phyloP scores from a whole-genome alignment of 2,329 filamentous ascomycete species.

The Pseudogymnoascus sp. region DNA sequence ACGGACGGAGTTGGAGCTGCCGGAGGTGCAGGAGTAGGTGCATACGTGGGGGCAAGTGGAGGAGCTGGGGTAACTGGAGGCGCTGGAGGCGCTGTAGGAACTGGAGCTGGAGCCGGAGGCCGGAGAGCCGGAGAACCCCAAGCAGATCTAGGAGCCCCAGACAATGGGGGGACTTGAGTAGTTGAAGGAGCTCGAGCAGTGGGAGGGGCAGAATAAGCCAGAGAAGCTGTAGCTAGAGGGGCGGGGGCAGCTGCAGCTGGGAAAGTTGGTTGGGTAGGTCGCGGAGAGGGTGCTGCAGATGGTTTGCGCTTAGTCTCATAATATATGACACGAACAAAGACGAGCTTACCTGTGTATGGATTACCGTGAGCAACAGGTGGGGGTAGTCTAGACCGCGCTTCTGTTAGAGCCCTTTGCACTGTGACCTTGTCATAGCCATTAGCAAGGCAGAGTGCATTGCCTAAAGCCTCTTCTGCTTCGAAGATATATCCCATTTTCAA shows the following conservation, averaged over 20 bases:
- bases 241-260: neutral
- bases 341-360: neutral
- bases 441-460: neutral
- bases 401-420: neutral
- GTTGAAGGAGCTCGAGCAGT: no score
- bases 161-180: no score
- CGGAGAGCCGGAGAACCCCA: no score
- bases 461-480: neutral
- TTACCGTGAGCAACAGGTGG: neutral
- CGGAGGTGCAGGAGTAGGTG: neutral
- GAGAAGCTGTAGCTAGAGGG: neutral
- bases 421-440: neutral
- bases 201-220: neutral
- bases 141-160: no score
- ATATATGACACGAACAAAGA: neutral
- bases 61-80: neutral
- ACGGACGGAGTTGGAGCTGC: neutral
- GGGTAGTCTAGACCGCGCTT: neutral
- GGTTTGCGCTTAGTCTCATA: neutral
- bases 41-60: neutral
- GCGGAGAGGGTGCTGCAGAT: neutral
- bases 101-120: neutral
- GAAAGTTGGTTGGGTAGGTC: neutral
- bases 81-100: neutral
- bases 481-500: neutral